Base-by-base conservation (phyloP, 352 stramenopile genomes). In the Phytophthora gonapodyides region DNA sequence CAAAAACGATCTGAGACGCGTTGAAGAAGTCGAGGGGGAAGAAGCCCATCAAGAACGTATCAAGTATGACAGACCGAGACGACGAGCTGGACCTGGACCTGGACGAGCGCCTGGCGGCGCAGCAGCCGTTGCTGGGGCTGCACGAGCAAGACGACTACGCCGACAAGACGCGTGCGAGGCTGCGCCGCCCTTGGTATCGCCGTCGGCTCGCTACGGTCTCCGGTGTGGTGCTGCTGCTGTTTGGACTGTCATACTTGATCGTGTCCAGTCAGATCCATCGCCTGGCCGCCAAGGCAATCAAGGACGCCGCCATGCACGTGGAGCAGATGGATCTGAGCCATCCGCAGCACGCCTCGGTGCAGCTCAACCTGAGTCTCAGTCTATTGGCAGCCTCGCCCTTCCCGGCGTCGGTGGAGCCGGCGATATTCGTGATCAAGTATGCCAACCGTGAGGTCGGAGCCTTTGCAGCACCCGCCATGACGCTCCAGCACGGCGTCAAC, bases 231-330 rank as follows among this genome's bases (percentile, higher is more conserved):
- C n/a, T 79, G 19, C 36, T 78, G 16, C 21, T 83, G 5, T 54
- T 75, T 13, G 46, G 71, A 34, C 47, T 76, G 47, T 59, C 73
- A 40, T 80, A 78, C 57, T 56, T 73, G 30, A 37, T 91, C 13
- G 66, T 81, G 0, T 67, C 73, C 62, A 82, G 70, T 34, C 82
- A 89, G 21, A 76, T 91, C 44, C 61, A 62, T 15, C 76, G 70
- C 43, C 71, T 93, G 41, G 84, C 84, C 21, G 65, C 73, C 16
- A 68, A 66, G 24, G 76, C 84, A 36, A 91, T 93, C 45, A 68
- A 70, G 21, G 75, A 72, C 15, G 85, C 84, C 2, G 61, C 61
- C 11, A 89, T 93, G 80, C 59, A 64, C 40, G 80, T 91, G n/a
- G 38, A 65, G 5, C 63, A 45, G 35, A 88, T 93, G 84, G 69